Percentiles rank a stretch among this genome's conserved stretches.
Evolutionary conservation across 169 alveolate genomes (phyloP).

Genomic region (Cryptosporidium tyzzeri): DNA sequence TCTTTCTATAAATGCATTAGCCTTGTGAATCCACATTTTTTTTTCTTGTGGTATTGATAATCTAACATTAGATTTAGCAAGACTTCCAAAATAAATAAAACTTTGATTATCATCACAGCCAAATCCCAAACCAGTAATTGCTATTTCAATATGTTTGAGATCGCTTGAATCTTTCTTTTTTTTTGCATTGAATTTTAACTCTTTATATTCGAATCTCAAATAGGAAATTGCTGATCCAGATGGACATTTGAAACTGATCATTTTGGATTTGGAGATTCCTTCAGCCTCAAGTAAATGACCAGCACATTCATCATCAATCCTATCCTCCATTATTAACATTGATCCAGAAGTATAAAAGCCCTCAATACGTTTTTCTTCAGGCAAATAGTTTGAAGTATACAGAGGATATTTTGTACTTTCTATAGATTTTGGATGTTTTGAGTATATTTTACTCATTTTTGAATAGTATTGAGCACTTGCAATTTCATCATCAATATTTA

Average conservation of each 20-base stretch:
- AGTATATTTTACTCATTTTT: slow-evolving; percentile 27
- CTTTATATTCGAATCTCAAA: slow-evolving; percentile 36
- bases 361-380: slow-evolving; percentile 7
- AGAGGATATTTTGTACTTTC: slow-evolving; percentile 6
- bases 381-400: slow-evolving; percentile 10
- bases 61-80: neutral
- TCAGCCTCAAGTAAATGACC: slow-evolving; percentile 52
- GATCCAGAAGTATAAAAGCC: slow-evolving; percentile 38
- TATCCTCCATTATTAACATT: slow-evolving; percentile 43
- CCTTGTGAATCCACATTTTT: slow-evolving; percentile 55
- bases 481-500: slow-evolving; percentile 35
- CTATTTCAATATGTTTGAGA: slow-evolving; percentile 35
- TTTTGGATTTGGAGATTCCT: neutral
- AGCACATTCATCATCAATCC: slow-evolving; percentile 47
- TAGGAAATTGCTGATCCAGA: slow-evolving; percentile 46
- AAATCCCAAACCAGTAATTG: slow-evolving; percentile 61
- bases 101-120: slow-evolving; percentile 72
- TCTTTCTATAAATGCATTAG: slow-evolving; percentile 9
- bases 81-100: slow-evolving; percentile 50
- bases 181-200: slow-evolving; percentile 34
- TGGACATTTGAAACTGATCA: slow-evolving; percentile 65
- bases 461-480: slow-evolving; percentile 48
- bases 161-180: slow-evolving; percentile 1
- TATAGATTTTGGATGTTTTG: slow-evolving; percentile 13
- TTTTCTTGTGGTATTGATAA: slow-evolving; percentile 50